A percentile compares a stretch with the other conserved stretches of the same genome.
Evolutionary conservation across 2,329 filamentous ascomycete genomes (phyloP).

Genomic region (Xylaria hypoxylon): DNA sequence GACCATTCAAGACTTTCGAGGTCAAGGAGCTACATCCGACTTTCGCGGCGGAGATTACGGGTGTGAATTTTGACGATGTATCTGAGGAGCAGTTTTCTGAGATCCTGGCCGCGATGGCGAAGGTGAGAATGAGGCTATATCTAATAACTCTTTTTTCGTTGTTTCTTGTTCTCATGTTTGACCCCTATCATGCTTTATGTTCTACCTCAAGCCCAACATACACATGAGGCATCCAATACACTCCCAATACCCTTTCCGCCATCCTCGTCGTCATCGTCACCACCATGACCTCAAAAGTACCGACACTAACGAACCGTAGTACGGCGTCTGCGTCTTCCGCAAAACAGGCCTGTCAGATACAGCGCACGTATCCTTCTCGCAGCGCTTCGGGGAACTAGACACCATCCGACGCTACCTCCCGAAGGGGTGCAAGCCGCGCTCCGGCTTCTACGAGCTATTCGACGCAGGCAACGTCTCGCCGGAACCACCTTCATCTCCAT

Average conservation of each 20-base stretch:
- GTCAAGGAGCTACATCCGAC: conserved; percentile 48
- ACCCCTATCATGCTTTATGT: neutral
- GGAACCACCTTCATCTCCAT: neutral
- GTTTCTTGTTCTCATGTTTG: neutral
- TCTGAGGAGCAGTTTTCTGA: conserved; percentile 51
- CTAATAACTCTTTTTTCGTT: neutral
- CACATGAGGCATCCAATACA: neutral
- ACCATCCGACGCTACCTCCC: conserved; percentile 63
- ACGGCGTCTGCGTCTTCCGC: conserved; percentile 65
- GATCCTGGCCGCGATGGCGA: conserved; percentile 50
- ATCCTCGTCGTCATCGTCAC: neutral
- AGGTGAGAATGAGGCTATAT: conserved; percentile 43
- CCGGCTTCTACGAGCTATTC: conserved; percentile 64
- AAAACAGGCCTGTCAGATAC: conserved; percentile 62
- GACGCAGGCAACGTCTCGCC: conserved; percentile 64
- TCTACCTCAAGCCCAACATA: neutral
- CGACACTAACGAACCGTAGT: conserved; percentile 50
- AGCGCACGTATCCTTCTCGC: conserved; percentile 62
- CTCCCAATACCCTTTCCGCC: neutral
- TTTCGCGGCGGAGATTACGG: conserved; percentile 50
- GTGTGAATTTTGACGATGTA: conserved; percentile 50
- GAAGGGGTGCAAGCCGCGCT: conserved; percentile 60
- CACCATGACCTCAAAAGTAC: neutral
- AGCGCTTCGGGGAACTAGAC: conserved; percentile 66
- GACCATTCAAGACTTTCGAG: conserved; percentile 45